These are phyloP conservation scores for Spinacia oleracea DNA, from an alignment of 179 eudicot species.

Conservation along the genomic window DNA sequence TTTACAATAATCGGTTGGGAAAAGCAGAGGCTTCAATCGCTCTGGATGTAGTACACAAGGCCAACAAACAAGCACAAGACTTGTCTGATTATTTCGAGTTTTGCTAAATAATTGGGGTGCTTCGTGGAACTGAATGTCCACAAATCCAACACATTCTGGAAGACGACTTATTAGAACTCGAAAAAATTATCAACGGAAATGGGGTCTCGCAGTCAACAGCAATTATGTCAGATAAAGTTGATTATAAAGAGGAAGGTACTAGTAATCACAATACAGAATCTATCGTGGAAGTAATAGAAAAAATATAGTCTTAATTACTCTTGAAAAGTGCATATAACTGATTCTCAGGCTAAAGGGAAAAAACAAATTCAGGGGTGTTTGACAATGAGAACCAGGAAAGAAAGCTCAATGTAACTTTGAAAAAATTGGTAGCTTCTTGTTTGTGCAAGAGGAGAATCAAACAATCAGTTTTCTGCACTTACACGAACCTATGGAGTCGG, in stretches of 20 bases:
- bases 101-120: constrained; percentile 51
- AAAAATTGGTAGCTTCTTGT: too few relatives aligned
- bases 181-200: constrained; percentile 44
- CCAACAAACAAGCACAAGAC: constrained; percentile 56
- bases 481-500: not conserved
- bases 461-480: not conserved
- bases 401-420: not conserved
- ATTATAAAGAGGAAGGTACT: constrained; percentile 1
- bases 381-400: too few relatives aligned
- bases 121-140: constrained; percentile 50
- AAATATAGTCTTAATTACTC: too few relatives aligned
- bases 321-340: too few relatives aligned
- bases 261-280: not conserved
- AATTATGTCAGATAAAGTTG: not conserved
- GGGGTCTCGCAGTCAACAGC: not conserved
- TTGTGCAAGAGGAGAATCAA: too few relatives aligned
- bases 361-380: too few relatives aligned
- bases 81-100: constrained; percentile 48
- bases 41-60: constrained; percentile 50
- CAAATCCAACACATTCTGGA: constrained; percentile 44
- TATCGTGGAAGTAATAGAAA: not conserved
- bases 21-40: constrained; percentile 50
- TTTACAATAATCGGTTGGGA: constrained; percentile 27
- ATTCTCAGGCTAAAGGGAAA: too few relatives aligned
- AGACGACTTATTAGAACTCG: constrained; percentile 55